Percentiles rank a stretch among this genome's conserved stretches.
phyloP scores from a whole-genome alignment of 1,139 yeast genomes.

The Taiozyma sp. region DNA sequence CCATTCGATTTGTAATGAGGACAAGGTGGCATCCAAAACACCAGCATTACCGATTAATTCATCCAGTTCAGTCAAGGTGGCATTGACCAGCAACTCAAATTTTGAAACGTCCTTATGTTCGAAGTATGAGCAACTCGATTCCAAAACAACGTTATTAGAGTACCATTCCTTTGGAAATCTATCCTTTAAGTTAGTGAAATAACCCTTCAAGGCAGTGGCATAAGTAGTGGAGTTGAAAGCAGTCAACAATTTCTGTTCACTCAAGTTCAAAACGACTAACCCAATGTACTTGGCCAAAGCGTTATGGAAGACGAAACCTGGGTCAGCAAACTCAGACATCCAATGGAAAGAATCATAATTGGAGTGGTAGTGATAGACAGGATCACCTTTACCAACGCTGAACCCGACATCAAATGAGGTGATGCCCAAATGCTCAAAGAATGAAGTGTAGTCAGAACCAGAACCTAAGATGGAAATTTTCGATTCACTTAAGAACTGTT shows the following conservation, averaged over 20 bases:
- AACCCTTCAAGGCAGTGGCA: conserved; percentile 30
- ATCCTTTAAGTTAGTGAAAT: conserved; percentile 28
- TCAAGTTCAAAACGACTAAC: conserved; percentile 37
- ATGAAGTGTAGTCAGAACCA: conserved; percentile 66
- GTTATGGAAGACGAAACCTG: conserved; percentile 50
- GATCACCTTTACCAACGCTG: conserved; percentile 33
- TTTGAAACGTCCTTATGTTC: conserved; percentile 8
- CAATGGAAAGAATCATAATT: conserved; percentile 64
- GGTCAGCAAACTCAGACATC: conserved; percentile 58
- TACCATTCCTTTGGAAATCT: conserved; percentile 37
- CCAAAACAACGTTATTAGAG: conserved; percentile 8
- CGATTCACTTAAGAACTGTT: conserved; percentile 43
- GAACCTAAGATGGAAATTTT: conserved; percentile 47
- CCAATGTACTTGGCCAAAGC: conserved; percentile 49
- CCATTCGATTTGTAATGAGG: conserved; percentile 25
- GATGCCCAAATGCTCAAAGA: conserved; percentile 60
- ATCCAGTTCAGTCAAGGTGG: conserved; percentile 11
- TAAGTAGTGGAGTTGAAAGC: conserved; percentile 39
- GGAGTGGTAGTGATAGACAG: conserved; percentile 65
- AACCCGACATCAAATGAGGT: conserved; percentile 60
- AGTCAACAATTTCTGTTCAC: conserved; percentile 40
- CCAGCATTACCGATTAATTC: conserved; percentile 16
- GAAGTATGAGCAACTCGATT: background rate
- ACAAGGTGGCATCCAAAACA: conserved; percentile 25
- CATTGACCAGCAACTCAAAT: conserved; percentile 10